phyloP scores from a whole-genome alignment of 73 alveolate genomes.

The Paramecium octaurelia region DNA sequence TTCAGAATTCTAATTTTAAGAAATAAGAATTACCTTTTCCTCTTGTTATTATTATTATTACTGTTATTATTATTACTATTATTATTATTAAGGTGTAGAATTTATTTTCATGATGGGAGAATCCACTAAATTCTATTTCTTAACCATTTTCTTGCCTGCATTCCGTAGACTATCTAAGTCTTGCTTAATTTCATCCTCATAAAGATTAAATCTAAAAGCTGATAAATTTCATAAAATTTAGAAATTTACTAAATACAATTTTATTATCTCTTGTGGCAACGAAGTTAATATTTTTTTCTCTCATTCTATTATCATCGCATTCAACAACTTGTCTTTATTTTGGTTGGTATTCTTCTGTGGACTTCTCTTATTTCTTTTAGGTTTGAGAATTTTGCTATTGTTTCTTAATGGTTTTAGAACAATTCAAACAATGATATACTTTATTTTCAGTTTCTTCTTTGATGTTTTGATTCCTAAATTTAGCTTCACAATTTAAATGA shows the following conservation, averaged over 20 bases:
- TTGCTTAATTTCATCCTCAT: not conserved
- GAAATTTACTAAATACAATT: not conserved
- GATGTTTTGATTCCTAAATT: not conserved
- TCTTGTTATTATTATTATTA: not conserved
- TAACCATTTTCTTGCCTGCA: not conserved
- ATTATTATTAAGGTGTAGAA: not conserved
- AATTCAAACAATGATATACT: not conserved
- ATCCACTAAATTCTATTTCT: not conserved
- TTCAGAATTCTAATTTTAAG: not conserved
- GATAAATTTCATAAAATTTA: not conserved
- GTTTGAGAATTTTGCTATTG: not conserved
- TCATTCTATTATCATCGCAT: not conserved
- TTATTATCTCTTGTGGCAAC: slow-evolving; percentile 19
- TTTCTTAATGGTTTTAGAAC: not conserved
- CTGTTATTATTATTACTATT: not conserved
- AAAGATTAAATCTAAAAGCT: slow-evolving; percentile 12
- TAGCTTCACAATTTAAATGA: slow-evolving; percentile 27
- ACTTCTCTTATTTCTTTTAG: not conserved
- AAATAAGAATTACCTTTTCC: not conserved
- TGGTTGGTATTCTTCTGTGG: not conserved
- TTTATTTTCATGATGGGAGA: not conserved
- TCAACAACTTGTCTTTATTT: not conserved
- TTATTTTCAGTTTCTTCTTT: not conserved
- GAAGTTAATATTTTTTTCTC: not conserved
- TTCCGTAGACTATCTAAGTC: not conserved